These are phyloP conservation scores for Cryptomeria japonica DNA, from an alignment of 75 land plant species.

Conservation along the genomic window DNA sequence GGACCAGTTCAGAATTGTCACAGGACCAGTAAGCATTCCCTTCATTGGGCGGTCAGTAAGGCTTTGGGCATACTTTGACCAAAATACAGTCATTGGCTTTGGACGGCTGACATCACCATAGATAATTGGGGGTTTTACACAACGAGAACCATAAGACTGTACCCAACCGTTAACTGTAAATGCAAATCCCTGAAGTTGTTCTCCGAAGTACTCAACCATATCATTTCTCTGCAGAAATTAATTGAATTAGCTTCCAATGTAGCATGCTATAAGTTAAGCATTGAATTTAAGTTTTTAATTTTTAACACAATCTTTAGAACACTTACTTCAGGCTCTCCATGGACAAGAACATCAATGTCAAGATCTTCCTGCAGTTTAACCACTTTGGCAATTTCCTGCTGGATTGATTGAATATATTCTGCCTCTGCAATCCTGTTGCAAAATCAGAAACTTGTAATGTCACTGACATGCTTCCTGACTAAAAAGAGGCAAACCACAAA, in stretches of 20 bases:
- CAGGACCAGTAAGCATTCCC: conserved; percentile 66
- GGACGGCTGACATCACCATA: conserved; percentile 71
- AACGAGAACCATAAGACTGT: conserved; percentile 67
- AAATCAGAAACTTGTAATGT: neutral
- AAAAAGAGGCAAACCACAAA: neutral
- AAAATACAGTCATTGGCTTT: conserved; percentile 57
- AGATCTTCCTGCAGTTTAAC: conserved; percentile 63
- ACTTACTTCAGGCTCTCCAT: conserved; percentile 59
- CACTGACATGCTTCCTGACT: neutral
- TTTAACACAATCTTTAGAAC: neutral
- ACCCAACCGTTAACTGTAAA: conserved; percentile 69
- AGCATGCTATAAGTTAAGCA: neutral
- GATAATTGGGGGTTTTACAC: conserved; percentile 65
- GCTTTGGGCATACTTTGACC: conserved; percentile 57
- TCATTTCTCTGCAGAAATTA: conserved; percentile 46
- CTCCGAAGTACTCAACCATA: conserved; percentile 71
- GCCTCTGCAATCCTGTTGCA: conserved; percentile 36
- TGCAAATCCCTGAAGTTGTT: conserved; percentile 57
- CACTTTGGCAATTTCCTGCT: conserved; percentile 51
- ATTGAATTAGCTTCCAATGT: neutral
- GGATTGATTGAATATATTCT: conserved; percentile 39
- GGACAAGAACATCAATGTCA: conserved; percentile 64
- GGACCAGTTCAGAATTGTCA: conserved; percentile 61
- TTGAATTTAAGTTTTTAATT: neutral
- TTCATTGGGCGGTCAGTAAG: conserved; percentile 58